Evolutionary conservation across 345 rosid species (phyloP), one percentile per base, ranked within the genome.

Genomic region (Carallia brachiata): DNA sequence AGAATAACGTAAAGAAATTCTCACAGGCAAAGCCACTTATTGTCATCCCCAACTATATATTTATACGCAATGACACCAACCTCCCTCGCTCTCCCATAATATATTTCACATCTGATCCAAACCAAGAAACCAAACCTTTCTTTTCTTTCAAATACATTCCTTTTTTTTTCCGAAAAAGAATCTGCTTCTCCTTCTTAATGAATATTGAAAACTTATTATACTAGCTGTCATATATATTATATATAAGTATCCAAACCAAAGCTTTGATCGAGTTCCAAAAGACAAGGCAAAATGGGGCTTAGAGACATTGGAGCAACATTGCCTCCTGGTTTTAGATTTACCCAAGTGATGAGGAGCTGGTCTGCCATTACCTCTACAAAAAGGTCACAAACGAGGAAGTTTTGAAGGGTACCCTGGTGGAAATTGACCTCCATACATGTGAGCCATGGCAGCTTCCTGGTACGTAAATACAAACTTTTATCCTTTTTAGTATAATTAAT

Each of bases 391-490:
- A 92, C 79, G 89, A 83, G 55, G 82, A 89, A 12, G 79, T 78
- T 36, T 70, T 89, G 70, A 88, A 89, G 79, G 91, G 90, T 48
- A 84, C 96, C 72, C 80, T 95, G 80, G 85, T 95, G 44, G 97
- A 95, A 69, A 83, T 95, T 67, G 99, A 95, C 83, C 78, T 95
- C 82, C 99, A 95, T 81, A 84, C 84, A 16, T 95, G 98, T 72
- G 99, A 95, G 84, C 99, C 99, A 71, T 95, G 99, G 99, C 96
- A 95, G 78, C 99, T 95, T 75, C 99, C 99, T 27, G 99, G 99
- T 95, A 78, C 7, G 79, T 69, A 23, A 23, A 23, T 23, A 6
- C 23, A 47, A 47, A 23, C 23, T 1, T 28, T n/a, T 5, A 8
- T n/a, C 58, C 39, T 52, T 23, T 23, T 23, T 23, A 23, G 23